Base-by-base conservation (phyloP, 306 rosid species). In the Lathyrus aphaca region DNA sequence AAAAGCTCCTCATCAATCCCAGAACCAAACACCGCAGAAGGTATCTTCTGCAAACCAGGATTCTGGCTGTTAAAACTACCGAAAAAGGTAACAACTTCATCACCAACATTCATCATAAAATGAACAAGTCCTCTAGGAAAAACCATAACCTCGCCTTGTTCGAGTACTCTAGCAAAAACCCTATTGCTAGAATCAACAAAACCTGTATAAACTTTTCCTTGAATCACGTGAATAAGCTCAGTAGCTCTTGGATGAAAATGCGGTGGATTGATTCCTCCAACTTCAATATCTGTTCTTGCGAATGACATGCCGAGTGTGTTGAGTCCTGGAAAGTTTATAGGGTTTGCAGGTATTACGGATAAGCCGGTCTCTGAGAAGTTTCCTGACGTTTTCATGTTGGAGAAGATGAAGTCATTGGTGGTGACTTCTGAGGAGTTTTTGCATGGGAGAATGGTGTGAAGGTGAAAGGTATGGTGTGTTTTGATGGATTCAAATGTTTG, bases 181-280 rank as follows among this genome's bases (percentile, higher is more conserved):
- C 45, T 80, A 42, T 91, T 94, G 50, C 40, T 64, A 1, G 97
- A 88, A 85, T 94, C 99, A 4, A 94, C 97, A 56, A 91, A 90
- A 10, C 99, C 99, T 8, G 87, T 71, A 55, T 94, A 91, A 14
- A 88, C 92, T 42, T 76, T 80, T 18, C 99, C 99, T 32, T 77
- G 29, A 23, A 94, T 63, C 42, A 94, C 87, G 53, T 88, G 85
- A 45, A 84, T 82, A 4, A 94, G 80, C 51, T 94, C 97, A 0
- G 97, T 89, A 15, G 96, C 98, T 71, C 97, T 82, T 1, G 97
- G 98, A 72, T 90, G 96, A 65, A 88, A 91, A 74, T 94, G 98
- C 25, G 97, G 98, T 38, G 97, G 96, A 48, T 90, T 90, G 29
- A 88, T 72, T 5, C 92, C 97, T 0, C 96, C 96, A 1, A 55